A percentile compares a stretch with the other conserved stretches of the same genome.
Evolutionary conservation across 192 early-diverging fungal genomes (phyloP).

Genomic region (Gamsiella multidivaricata): DNA sequence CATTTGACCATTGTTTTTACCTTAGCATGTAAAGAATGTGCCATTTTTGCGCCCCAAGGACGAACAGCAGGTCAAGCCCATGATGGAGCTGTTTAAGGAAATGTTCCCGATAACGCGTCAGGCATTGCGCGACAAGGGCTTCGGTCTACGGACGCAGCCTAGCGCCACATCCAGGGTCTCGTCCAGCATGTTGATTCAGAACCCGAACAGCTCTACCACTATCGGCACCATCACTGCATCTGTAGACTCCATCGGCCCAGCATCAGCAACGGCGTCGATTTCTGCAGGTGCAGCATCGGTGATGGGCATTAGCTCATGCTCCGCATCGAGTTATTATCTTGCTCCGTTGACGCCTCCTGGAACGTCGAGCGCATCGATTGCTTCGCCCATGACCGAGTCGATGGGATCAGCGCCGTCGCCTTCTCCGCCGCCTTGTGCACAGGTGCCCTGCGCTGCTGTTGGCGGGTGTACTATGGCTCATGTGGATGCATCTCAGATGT

Average conservation of each 20-base stretch:
- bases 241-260: conserved; percentile 11
- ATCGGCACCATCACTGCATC: conserved; percentile 6
- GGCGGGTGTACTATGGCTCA: background rate
- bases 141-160: conserved; percentile 41
- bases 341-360: conserved; percentile 50
- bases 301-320: conserved; percentile 1
- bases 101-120: conserved; percentile 51
- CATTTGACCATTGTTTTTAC: too few species aligned
- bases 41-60: conserved; percentile 32
- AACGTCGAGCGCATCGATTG: conserved; percentile 22
- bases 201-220: conserved; percentile 2
- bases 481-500: background rate
- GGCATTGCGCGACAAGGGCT: conserved; percentile 47
- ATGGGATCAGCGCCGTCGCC: conserved; percentile 41
- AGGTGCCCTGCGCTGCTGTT: background rate
- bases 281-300: conserved; percentile 26
- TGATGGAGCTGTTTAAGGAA: conserved; percentile 50
- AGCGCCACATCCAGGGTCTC: conserved; percentile 42
- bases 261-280: conserved; percentile 25
- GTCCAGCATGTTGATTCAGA: conserved; percentile 33
- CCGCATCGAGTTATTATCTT: conserved; percentile 34
- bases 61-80: conserved; percentile 43
- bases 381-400: conserved; percentile 46
- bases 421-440: conserved; percentile 38
- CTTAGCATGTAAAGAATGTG: conserved; percentile 21